Base-by-base conservation (phyloP, 805 yeast species). In the Wickerhamiella alocasiicola region DNA sequence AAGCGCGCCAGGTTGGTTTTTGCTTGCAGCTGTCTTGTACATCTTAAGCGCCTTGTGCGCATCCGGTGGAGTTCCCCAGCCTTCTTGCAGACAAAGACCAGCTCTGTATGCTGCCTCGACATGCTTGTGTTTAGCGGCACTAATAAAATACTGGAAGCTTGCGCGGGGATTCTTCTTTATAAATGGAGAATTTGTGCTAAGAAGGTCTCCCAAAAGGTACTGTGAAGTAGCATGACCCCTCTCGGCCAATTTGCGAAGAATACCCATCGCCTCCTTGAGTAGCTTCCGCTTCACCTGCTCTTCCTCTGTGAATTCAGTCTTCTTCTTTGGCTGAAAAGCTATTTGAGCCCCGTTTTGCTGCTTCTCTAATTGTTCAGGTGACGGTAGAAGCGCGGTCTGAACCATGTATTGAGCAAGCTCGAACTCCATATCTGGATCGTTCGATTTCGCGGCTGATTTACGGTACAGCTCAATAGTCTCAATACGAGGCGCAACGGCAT, bases 1-100 rank as follows among this genome's bases (percentile, higher is more conserved):
- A 94, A 88, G 84, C 4, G 97, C 95, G n/a, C 94, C 87, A 0
- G 96, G 85, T 59, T 88, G 98, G 54, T 82, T 84, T 56, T 81
- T 79, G 24, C 85, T 71, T 0, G 97, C 94, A 0, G 97, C 95
- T 54, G 76, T 76, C 55, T 80, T 79, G 44, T 84, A 63, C 56
- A 78, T 84, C 50, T 83, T 93, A 6, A 84, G 64, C 1, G 93
- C 85, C 52, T 83, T 79, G 43, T 93, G 71, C 0, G 94, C 78
- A 58, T 91, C 96, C 50, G 91, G 71, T 16, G 83, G 76, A 4
- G 88, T 80, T 3, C 98, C 98, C 60, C 87, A 66, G 13, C 98
- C 98, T 60, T 85, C 93, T 59, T 87, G 94, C 51, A 78, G 81
- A 60, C 95, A 88, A 41, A 81, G 72, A 0, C 96, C 83, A 0